Evolutionary conservation across 768 basidiomycete species (phyloP), one percentile per base, ranked within the genome.

Genomic region (Serendipita indica): DNA sequence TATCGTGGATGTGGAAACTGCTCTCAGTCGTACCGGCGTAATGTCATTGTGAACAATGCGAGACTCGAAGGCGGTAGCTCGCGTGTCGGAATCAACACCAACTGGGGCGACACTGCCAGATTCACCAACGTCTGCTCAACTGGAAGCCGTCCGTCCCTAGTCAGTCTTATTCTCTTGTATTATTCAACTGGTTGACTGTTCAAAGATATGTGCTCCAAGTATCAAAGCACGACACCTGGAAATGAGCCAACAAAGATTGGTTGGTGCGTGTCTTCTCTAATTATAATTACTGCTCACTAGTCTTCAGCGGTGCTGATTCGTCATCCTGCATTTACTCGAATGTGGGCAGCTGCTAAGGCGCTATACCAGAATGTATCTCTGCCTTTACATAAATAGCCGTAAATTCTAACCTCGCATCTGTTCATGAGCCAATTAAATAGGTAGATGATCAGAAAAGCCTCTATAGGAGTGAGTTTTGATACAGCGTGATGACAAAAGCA

Each of bases 1-100:
- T 54, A 54, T 30, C 49, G 49, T 7, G 16, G 20, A 7, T 54
- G 49, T 30, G 49, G 49, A 16, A 54, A 54, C 30, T 54, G 49
- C 49, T 54, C 49, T 6, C 20, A 18, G 16, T 39, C 49, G 20
- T 35, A 34, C n/a, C 34, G 39, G 14, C 56, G 60, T 16, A 32
- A 57, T 33, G 60, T 60, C 60, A 57, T 39, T 35, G 30, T 60
- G n/a, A 56, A 58, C 57, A 58, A 58, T 22, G 60, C 57, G 10
- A 35, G 34, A 18, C 0, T 60, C 27, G 57, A 33, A 20, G 57
- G 35, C 35, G 60, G 60, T 16, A 57, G 57, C 54, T 20, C 49
- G 25, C 57, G 60, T 58, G 60, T 60, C 30, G 57, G 60, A 20
- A 60, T 60, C 57, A 60, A 60, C 35, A 39, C 46, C 30, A 60